Evolutionary conservation across 805 yeast genomes (phyloP).

Genomic region (Lipomyces lipofer): DNA sequence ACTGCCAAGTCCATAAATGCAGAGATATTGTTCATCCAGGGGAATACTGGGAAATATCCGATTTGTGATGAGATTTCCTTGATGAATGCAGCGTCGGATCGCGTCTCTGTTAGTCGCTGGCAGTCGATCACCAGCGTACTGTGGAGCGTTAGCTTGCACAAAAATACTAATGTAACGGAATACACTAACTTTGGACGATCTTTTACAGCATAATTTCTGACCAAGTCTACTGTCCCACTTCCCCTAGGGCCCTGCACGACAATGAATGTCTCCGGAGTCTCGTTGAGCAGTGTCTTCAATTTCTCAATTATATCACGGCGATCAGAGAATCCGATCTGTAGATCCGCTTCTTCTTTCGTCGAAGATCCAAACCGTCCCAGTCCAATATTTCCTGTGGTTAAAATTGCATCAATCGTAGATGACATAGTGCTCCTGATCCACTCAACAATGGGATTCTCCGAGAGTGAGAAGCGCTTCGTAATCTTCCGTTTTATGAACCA

Average conservation of each 20-base stretch:
- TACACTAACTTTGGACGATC: conserved; percentile 46
- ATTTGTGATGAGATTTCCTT: conserved; percentile 68
- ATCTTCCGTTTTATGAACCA: conserved; percentile 75
- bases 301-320: conserved; percentile 67
- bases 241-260: conserved; percentile 92
- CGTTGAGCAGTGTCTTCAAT: conserved; percentile 75
- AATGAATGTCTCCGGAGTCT: conserved; percentile 86
- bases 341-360: not conserved
- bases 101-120: conserved; percentile 66
- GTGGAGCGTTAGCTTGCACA: conserved; percentile 38
- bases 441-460: conserved; percentile 32
- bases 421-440: conserved; percentile 36
- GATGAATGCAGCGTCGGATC: conserved; percentile 71
- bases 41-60: conserved; percentile 92
- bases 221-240: conserved; percentile 84
- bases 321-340: conserved; percentile 58
- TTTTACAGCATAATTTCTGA: conserved; percentile 63
- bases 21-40: conserved; percentile 83
- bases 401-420: conserved; percentile 7
- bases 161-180: too few species aligned
- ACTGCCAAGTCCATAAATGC: conserved; percentile 79
- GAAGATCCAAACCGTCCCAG: conserved; percentile 5
- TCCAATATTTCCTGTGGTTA: conserved; percentile 12
- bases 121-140: conserved; percentile 63
- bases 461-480: conserved; percentile 41